Base-by-base conservation (phyloP, 768 basidiomycete genomes). In the Hypholoma fasciculare region DNA sequence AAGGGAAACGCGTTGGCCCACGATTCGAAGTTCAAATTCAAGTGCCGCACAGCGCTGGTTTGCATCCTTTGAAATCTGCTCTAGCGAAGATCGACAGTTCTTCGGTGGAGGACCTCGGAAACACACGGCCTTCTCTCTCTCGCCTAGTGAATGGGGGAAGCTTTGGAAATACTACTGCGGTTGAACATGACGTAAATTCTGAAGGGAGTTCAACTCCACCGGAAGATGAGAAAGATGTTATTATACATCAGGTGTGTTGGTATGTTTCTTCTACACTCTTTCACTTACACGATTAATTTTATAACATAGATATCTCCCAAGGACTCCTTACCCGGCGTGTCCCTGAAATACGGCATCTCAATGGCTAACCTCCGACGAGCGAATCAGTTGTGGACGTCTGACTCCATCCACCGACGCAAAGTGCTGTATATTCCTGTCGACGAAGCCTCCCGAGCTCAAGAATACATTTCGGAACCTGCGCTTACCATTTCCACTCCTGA, bases 321-420 rank as follows among this genome's bases (percentile, higher is more conserved):
- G 14, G 96, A 98, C 69, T 90, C 96, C 9, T 75, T 98, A 30
- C 84, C 94, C 14, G 89, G 93, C 26, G 88, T 98, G 12, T 87
- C 96, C 0, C 77, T 98, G 49, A 92, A 88, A 65, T 97, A 98
- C 70, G 93, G 92, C 2, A 88, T 96, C 54, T 82, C 88, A 16
- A 77, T 97, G 53, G 82, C 92, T 26, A 88, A 90, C 13, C 81
- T 99, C 12, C 88, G 96, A 49, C 81, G 87, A 63, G 87, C 88
- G 49, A 99, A 99, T 71, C 92, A 95, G 62, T 78, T 99, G 7
- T 99, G 97, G 97, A 71, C 93, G 6, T 89, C 92, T 7, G 97
- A 98, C 69, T 82, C 93, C 1, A 90, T 99, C 47, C 93, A 96
- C 73, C 82, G 95, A 36, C 89, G 96, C 27, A 86, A 86, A 47